phyloP scores from a whole-genome alignment of 495 filamentous ascomycete species.

The Friedmanniomyces endolithicus region DNA sequence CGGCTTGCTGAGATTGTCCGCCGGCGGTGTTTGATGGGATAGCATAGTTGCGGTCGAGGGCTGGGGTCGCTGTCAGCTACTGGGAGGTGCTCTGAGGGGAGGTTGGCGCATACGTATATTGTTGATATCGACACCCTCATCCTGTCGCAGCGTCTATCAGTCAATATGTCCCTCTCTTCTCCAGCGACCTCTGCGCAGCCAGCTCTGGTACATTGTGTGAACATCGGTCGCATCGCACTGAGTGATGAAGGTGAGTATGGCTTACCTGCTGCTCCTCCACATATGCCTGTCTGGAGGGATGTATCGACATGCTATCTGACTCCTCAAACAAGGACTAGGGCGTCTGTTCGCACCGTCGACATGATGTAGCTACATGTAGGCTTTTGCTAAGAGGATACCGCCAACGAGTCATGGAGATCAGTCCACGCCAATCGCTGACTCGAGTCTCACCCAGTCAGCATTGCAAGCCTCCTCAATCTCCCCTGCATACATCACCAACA shows the following conservation, averaged over 20 bases:
- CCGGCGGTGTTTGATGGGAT: slow-evolving; percentile 60
- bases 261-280: slow-evolving; percentile 83
- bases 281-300: slow-evolving; percentile 88
- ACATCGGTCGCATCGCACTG: slow-evolving; percentile 7
- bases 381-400: not conserved
- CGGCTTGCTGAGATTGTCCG: slow-evolving; percentile 76
- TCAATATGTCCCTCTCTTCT: slow-evolving; percentile 37
- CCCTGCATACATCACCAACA: not conserved
- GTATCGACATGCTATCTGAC: slow-evolving; percentile 42
- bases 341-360: no score
- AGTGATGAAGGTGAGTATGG: slow-evolving; percentile 12
- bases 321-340: no score
- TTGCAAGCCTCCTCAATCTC: not conserved
- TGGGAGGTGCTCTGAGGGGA: not conserved
- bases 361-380: not conserved
- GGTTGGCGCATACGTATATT: slow-evolving; percentile 50
- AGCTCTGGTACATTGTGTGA: slow-evolving; percentile 16
- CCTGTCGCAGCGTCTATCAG: slow-evolving; percentile 7
- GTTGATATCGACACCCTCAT: slow-evolving; percentile 54
- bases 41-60: slow-evolving; percentile 76
- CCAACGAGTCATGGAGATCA: no score
- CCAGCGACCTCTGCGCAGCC: slow-evolving; percentile 15
- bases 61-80: slow-evolving; percentile 29
- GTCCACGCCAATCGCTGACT: not conserved
- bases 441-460: not conserved